phyloP scores from a whole-genome alignment of 306 rosid genomes.

The Leucaena leucocephala region DNA sequence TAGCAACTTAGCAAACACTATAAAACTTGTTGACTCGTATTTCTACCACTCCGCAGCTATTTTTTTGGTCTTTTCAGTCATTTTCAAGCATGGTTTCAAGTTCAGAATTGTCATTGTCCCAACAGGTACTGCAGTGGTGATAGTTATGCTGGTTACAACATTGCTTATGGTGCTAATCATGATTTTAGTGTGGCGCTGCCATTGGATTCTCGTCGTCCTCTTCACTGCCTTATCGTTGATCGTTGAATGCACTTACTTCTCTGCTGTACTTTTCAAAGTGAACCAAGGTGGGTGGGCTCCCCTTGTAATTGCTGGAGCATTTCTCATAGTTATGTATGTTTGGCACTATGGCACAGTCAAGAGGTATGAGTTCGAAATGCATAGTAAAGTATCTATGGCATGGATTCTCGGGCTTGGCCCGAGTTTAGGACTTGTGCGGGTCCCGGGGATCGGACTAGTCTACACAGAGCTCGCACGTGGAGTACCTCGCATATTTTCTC shows the following conservation, averaged over 20 bases:
- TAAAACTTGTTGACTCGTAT: constrained; percentile 1
- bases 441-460: constrained; percentile 95
- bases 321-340: constrained; percentile 75
- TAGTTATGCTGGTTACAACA: constrained; percentile 90
- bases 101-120: constrained; percentile 35
- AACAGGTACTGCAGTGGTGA: constrained; percentile 90
- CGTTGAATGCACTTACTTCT: constrained; percentile 85
- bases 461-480: constrained; percentile 97
- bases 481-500: constrained; percentile 94
- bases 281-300: constrained; percentile 98
- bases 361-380: constrained; percentile 87
- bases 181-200: constrained; percentile 96
- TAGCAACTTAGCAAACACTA: not conserved
- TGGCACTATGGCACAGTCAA: constrained; percentile 91
- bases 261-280: constrained; percentile 83
- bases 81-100: constrained; percentile 14
- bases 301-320: constrained; percentile 79
- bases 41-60: not conserved
- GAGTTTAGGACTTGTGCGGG: constrained; percentile 92
- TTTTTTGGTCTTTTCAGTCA: constrained; percentile 9
- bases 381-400: constrained; percentile 92
- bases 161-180: constrained; percentile 82
- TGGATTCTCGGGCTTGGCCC: constrained; percentile 99
- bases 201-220: constrained; percentile 76
- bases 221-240: constrained; percentile 69